Percentiles rank a stretch among this genome's conserved stretches.
phyloP scores from a whole-genome alignment of 192 early-diverging fungal genomes.

The Backusella morwellensis region DNA sequence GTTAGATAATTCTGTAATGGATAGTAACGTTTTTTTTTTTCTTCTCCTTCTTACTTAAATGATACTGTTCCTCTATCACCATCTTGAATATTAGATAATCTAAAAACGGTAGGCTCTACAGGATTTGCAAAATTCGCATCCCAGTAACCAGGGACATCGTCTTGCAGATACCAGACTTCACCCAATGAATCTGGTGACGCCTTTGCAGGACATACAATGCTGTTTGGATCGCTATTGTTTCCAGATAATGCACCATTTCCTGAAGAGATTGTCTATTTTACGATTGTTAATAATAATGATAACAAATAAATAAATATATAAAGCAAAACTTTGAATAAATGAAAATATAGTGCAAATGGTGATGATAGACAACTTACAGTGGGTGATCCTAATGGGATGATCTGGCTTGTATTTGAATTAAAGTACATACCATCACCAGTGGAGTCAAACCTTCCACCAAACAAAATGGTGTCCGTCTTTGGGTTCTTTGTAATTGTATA shows the following conservation, averaged over 20 bases:
- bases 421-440: constrained; percentile 61
- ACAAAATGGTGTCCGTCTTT: constrained; percentile 52
- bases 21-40: not conserved
- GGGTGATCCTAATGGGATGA: constrained; percentile 43
- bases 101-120: constrained; percentile 61
- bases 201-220: constrained; percentile 19
- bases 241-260: constrained; percentile 48
- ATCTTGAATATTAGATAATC: constrained; percentile 60
- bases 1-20: not conserved
- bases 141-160: constrained; percentile 67
- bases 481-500: constrained; percentile 52
- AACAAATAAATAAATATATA: not conserved
- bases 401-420: constrained; percentile 43
- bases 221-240: constrained; percentile 43
- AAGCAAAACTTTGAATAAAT: not conserved
- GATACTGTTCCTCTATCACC: constrained; percentile 59
- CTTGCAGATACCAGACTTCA: constrained; percentile 65
- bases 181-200: constrained; percentile 6
- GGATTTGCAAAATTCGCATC: constrained; percentile 55
- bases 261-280: constrained; percentile 33
- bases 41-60: constrained; percentile 36
- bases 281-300: not conserved
- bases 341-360: not conserved
- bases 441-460: constrained; percentile 68
- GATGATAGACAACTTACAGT: constrained; percentile 23